A percentile compares a stretch with the other conserved stretches of the same genome.
phyloP scores from a whole-genome alignment of 2,329 filamentous ascomycete genomes.

The Phyllosticta capitalensis region DNA sequence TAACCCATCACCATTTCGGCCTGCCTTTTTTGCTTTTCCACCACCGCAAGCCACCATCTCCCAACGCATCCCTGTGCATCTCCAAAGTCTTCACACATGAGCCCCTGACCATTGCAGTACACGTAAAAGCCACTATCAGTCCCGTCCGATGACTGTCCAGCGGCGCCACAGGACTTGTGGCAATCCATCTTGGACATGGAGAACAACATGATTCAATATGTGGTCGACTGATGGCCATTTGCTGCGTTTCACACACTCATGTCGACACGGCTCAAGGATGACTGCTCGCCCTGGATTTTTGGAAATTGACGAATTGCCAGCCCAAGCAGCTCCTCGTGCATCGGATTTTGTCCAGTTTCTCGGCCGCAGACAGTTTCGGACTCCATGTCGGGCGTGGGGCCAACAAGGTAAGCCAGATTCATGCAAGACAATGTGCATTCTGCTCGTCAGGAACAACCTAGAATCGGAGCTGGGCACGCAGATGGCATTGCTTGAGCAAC shows the following conservation, averaged over 20 bases:
- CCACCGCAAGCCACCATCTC: no score
- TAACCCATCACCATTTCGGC: not conserved
- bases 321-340: not conserved
- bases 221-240: not conserved
- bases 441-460: not conserved
- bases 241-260: not conserved
- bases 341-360: no score
- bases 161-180: not conserved
- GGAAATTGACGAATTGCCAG: not conserved
- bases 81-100: not conserved
- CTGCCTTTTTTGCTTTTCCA: not conserved
- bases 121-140: not conserved
- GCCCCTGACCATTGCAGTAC: not conserved
- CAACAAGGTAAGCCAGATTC: no score
- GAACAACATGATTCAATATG: not conserved
- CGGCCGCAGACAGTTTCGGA: no score
- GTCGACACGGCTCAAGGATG: not conserved
- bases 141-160: not conserved
- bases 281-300: not conserved
- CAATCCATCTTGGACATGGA: not conserved
- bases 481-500: not conserved
- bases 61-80: not conserved
- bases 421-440: not conserved
- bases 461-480: not conserved
- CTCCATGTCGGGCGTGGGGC: no score